Conservation (phyloP, 768 basidiomycete species). For the Lepiota brunneoincarnata region DNA sequence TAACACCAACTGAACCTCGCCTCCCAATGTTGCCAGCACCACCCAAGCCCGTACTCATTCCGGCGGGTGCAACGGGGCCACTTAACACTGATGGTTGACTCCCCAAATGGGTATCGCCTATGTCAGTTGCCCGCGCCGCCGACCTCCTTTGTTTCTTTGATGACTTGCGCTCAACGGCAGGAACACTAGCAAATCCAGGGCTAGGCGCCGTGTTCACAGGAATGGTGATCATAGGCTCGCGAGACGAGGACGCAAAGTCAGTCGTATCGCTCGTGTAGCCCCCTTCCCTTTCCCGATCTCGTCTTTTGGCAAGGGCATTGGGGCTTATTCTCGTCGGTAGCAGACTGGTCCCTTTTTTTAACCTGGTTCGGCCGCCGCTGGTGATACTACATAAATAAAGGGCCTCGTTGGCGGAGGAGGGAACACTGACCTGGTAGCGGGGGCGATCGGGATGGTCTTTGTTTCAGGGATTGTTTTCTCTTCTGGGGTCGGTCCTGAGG, state of each 20-base stretch:
- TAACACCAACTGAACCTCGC: slow-evolving; percentile 6
- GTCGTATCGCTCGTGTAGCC: slow-evolving; percentile 7
- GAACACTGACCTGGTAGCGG: background rate
- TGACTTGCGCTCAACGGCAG: background rate
- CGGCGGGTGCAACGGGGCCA: background rate
- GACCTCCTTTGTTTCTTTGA: background rate
- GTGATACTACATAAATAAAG: background rate
- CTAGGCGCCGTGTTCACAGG: background rate
- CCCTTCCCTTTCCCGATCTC: background rate
- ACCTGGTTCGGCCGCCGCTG: background rate
- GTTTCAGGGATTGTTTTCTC: background rate
- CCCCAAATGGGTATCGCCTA: background rate
- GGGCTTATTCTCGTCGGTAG: slow-evolving; percentile 1
- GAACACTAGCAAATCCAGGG: background rate
- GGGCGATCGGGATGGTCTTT: too few species aligned
- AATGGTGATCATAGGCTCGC: background rate
- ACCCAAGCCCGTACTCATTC: background rate
- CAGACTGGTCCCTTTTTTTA: slow-evolving; percentile 1
- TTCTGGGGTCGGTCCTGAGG: background rate
- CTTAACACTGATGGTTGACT: background rate
- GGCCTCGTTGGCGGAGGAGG: background rate
- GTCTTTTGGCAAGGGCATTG: background rate
- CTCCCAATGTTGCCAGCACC: background rate
- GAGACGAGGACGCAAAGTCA: background rate
- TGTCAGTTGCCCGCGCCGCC: background rate